Evolutionary conservation across 306 rosid species (phyloP).

Genomic region (Ochetophila trinervis): DNA sequence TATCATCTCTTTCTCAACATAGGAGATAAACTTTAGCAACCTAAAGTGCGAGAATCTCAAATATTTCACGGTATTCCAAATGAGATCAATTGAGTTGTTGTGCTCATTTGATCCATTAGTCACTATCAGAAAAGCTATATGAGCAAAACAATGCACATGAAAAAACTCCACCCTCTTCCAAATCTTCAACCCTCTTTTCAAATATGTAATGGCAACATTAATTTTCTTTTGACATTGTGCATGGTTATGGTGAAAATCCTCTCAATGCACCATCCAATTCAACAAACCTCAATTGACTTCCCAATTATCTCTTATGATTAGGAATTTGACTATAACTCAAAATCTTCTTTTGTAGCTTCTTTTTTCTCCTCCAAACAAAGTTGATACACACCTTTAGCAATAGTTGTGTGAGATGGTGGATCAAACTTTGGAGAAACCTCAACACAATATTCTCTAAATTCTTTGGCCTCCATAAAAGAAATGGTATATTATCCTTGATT

Average conservation of each 20-base stretch:
- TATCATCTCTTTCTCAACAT: not conserved
- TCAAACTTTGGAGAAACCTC: not conserved
- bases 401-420: not conserved
- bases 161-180: not conserved
- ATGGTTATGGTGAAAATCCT: constrained; percentile 1
- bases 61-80: not conserved
- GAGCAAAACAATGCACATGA: constrained; percentile 4
- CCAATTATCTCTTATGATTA: not conserved
- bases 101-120: not conserved
- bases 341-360: not conserved
- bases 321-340: not conserved
- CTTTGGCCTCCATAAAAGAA: not conserved
- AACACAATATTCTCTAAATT: not conserved
- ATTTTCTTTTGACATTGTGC: not conserved
- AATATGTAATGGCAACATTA: not conserved
- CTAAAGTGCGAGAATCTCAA: not conserved
- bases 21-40: not conserved
- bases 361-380: not conserved
- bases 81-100: not conserved
- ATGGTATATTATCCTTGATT: not conserved
- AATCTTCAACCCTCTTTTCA: not conserved
- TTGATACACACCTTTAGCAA: not conserved
- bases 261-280: not conserved
- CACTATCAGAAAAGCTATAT: not conserved
- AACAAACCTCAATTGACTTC: not conserved